A percentile compares a stretch with the other conserved stretches of the same genome.
Conservation (phyloP, 805 yeast species). For the Torulaspora indica region DNA sequence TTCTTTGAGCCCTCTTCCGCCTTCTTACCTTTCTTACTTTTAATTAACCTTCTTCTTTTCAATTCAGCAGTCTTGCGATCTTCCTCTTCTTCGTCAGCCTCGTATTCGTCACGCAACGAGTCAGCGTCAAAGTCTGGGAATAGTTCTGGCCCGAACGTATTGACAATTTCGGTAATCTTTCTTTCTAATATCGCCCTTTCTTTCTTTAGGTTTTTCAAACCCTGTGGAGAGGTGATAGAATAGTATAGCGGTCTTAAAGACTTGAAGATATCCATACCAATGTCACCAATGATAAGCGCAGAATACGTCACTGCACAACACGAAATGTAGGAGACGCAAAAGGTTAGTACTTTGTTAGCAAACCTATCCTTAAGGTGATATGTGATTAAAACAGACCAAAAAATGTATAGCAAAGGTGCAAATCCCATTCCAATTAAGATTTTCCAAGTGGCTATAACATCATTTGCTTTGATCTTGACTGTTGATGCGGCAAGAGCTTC, state of each 20-base stretch:
- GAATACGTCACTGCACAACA: slow-evolving; percentile 77
- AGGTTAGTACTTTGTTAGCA: slow-evolving; percentile 39
- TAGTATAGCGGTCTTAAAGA: slow-evolving; percentile 76
- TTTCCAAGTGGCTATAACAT: slow-evolving; percentile 97
- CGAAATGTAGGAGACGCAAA: slow-evolving; percentile 52
- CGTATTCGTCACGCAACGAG: slow-evolving; percentile 24
- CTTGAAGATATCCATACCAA: slow-evolving; percentile 83
- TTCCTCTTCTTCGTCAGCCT: slow-evolving; percentile 32
- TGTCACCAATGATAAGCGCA: slow-evolving; percentile 89
- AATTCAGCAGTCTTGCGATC: slow-evolving; percentile 38
- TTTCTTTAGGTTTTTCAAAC: slow-evolving; percentile 53
- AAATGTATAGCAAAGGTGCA: slow-evolving; percentile 79
- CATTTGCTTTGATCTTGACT: slow-evolving; percentile 87
- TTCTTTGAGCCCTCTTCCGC: slow-evolving; percentile 12
- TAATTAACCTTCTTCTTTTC: slow-evolving; percentile 37
- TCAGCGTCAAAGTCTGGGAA: slow-evolving; percentile 74
- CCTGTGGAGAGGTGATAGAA: slow-evolving; percentile 54
- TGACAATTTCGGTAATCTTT: slow-evolving; percentile 74
- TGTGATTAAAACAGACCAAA: slow-evolving; percentile 65
- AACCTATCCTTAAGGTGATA: slow-evolving; percentile 34
- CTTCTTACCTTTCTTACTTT: slow-evolving; percentile 23
- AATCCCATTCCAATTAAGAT: slow-evolving; percentile 81
- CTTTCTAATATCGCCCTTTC: slow-evolving; percentile 58
- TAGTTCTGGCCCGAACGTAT: slow-evolving; percentile 74
- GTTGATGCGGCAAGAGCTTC: slow-evolving; percentile 80